Percentiles rank a stretch among this genome's conserved stretches.
Conservation (phyloP, 208 protist species). For the Tritrichomonas musculus region DNA sequence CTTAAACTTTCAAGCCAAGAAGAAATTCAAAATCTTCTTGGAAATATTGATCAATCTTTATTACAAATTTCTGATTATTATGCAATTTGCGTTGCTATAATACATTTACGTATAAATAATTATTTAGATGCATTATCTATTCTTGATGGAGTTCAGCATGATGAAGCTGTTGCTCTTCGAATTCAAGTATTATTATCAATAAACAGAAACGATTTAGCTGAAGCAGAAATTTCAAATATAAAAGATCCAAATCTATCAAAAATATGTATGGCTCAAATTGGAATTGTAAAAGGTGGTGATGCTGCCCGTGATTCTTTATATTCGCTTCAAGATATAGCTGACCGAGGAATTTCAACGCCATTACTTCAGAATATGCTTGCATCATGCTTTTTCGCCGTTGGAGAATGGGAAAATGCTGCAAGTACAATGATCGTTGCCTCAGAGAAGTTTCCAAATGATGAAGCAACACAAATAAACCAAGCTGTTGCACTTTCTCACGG, state of each 20-base stretch:
- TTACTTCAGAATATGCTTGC: neutral
- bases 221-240: neutral
- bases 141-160: neutral
- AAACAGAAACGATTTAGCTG: neutral
- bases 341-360: neutral
- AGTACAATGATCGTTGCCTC: neutral
- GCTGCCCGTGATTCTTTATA: neutral
- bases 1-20: neutral
- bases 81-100: neutral
- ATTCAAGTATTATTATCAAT: neutral
- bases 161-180: neutral
- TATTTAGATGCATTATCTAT: neutral
- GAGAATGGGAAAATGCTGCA: neutral
- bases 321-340: neutral
- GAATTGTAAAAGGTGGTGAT: neutral
- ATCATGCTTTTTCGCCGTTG: neutral
- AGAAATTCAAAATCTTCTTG: neutral
- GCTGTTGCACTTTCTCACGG: neutral
- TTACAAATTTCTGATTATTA: neutral
- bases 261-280: neutral
- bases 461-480: neutral
- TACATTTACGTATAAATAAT: neutral
- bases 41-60: neutral
- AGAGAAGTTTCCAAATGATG: neutral
- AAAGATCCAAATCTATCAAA: neutral